Evolutionary conservation across 331 rosid species (phyloP).

Genomic region (Telfairia occidentalis): DNA sequence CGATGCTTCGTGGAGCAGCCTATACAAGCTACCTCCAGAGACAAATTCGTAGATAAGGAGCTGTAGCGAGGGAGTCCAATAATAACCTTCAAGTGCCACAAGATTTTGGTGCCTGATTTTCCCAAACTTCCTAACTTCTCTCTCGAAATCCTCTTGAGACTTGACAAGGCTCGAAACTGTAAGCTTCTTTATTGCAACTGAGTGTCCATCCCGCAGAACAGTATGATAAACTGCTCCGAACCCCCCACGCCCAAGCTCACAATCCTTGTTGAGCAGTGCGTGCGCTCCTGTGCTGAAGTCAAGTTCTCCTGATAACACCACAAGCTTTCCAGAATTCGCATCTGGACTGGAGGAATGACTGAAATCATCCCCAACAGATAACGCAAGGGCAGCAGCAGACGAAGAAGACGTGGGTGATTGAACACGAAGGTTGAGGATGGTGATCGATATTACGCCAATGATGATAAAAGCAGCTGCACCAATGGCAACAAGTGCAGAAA

Average conservation of each 20-base stretch:
- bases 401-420: background rate
- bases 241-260: conserved; percentile 12
- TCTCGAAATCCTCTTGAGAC: conserved; percentile 14
- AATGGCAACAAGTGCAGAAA: conserved; percentile 9
- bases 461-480: conserved; percentile 12
- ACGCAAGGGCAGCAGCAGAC: conserved; percentile 10
- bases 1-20: background rate
- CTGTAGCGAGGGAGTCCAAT: conserved; percentile 10
- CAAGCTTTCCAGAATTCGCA: conserved; percentile 14
- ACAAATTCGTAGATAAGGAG: conserved; percentile 13
- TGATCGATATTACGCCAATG: conserved; percentile 7
- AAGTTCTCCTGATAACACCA: conserved; percentile 10
- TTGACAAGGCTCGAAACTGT: conserved; percentile 15
- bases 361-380: conserved; percentile 10
- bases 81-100: conserved; percentile 13
- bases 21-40: conserved; percentile 12
- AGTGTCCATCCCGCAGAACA: conserved; percentile 10
- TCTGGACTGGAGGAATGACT: conserved; percentile 9
- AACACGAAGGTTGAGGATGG: conserved; percentile 10
- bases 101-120: conserved; percentile 8
- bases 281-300: conserved; percentile 15
- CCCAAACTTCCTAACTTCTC: conserved; percentile 8
- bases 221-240: conserved; percentile 12
- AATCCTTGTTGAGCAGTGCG: conserved; percentile 11
- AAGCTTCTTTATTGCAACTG: conserved; percentile 13